These are phyloP conservation scores for Hanseniaspora valbyensis DNA, from an alignment of 805 yeast genomes.

Conservation along the genomic window DNA sequence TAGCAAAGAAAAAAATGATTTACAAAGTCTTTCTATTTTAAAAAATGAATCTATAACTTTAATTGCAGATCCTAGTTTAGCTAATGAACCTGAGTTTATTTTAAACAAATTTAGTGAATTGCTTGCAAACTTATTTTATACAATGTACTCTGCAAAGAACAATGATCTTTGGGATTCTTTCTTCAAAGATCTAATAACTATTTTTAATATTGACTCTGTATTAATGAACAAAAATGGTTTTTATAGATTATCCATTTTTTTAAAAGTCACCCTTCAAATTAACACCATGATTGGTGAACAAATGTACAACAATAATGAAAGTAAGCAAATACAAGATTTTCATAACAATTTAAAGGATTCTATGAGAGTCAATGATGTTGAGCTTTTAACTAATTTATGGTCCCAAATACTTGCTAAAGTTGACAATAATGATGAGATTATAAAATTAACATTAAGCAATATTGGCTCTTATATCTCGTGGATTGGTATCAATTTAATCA, in stretches of 20 bases:
- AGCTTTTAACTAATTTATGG: conserved; percentile 56
- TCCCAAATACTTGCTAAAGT: conserved; percentile 39
- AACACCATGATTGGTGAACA: conserved; percentile 93
- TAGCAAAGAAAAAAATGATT: conserved; percentile 15
- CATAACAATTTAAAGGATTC: conserved; percentile 69
- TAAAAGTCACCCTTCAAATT: conserved; percentile 59
- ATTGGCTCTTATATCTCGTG: conserved; percentile 85
- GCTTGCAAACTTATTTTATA: conserved; percentile 26
- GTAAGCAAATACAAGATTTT: conserved; percentile 49
- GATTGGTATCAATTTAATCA: conserved; percentile 73
- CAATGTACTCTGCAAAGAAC: conserved; percentile 27
- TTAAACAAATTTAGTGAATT: conserved; percentile 29
- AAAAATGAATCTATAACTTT: conserved; percentile 22
- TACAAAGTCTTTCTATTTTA: conserved; percentile 19
- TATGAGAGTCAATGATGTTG: conserved; percentile 69
- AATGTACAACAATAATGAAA: conserved; percentile 48
- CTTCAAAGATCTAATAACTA: conserved; percentile 25
- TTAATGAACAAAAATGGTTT: conserved; percentile 17
- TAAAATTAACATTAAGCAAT: conserved; percentile 37
- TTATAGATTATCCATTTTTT: conserved; percentile 54
- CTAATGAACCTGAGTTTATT: conserved; percentile 24
- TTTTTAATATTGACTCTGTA: conserved; percentile 21
- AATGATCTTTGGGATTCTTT: conserved; percentile 26
- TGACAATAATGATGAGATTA: conserved; percentile 25
- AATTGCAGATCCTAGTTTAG: conserved; percentile 1